Evolutionary conservation across 176 grass and related monocot genomes (phyloP), one percentile per base, ranked within the genome.

Genomic region (Ensete ventricosum): DNA sequence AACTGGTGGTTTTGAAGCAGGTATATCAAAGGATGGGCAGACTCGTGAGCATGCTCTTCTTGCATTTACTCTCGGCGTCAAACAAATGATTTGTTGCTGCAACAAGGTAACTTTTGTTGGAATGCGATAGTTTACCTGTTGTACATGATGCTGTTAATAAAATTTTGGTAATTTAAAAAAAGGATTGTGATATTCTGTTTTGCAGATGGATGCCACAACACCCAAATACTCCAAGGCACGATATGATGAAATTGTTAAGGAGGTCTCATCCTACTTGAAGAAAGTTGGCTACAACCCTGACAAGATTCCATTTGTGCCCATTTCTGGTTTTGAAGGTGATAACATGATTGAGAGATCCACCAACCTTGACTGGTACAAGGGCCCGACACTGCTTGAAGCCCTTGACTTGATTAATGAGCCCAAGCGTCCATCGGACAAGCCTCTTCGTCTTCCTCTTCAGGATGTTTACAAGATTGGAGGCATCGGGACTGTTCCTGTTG

Each of bases 381-480:
- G 64, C 27, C 64, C 64, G 8, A 67, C 64, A 6, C 64, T 67
- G 0, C 64, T 67, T 1, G 64, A 67, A 43, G 64, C 64, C 14
- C 64, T 67, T 7, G 64, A 67, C 26, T 14, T 67, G 64, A 67
- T 67, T 26, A 14, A 67, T 14, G 64, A 67, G 14, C 64, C 64
- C 12, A 67, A 67, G 64, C 64, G 64, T 43, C 64, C 64, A 43
- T 17, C 64, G 0, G 64, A 67, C 34, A 67, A 67, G 64, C 64
- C 64, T 9, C 67, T 69, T 2, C 67, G 67, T 0, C 67, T 69
- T n/a, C 67, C 67, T 9, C 34, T 69, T 14, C 67, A 69, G 67
- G 67, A 69, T 19, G 67, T 69, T 9, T 69, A 69, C 67, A 69
- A 69, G 67, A 69, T 69, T 69, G 67, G 67, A 50, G 67, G 67